Evolutionary conservation across 768 basidiomycete species (phyloP), one percentile per base, ranked within the genome.

Genomic region (Amanita thiersii): DNA sequence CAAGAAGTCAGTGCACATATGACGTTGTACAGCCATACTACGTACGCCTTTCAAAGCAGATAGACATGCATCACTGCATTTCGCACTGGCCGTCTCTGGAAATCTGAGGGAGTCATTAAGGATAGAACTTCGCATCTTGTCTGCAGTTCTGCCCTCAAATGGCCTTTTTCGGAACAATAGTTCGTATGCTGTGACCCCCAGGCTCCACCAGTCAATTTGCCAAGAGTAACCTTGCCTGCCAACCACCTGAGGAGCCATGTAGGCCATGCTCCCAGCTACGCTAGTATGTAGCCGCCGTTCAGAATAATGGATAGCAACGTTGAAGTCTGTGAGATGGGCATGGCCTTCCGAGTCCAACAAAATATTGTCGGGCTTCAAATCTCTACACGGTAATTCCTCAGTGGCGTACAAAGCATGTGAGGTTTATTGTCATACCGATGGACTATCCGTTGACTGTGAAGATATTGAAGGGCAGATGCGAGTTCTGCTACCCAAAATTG

Each of bases 211-310:
- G 58, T 97, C 93, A 37, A 89, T 76, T 37, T 80, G 81, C 75
- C 88, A 92, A 3, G 86, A 85, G 60, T 99, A 99, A 11, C 96
- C 96, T 54, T 80, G 83, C 55, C 86, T 82, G 39, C 76, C 78
- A 32, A 97, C 72, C n/a, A 99, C 85, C 60, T 99, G 91, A 0
- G 94, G 93, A 7, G 93, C 93, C 96, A 99, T 99, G 65, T 99
- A 99, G 0, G 96, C 94, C 90, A 99, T 93, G 55, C 88, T 92
- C 3, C 96, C 96, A 5, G 96, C 94, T 11, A 99, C 86, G 46
- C 88, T 90, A 0, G 88, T 91, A 60, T 98, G 83, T 47, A 86
- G 55, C 25, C 93, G 76, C 39, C 83, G 73, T 46, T 89, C 86
- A 8, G 93, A 94, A 58, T 91, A 97, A 60, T 98, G 94, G 5